phyloP scores from a whole-genome alignment of 805 yeast species.

The Naumovozyma dairenensis region DNA sequence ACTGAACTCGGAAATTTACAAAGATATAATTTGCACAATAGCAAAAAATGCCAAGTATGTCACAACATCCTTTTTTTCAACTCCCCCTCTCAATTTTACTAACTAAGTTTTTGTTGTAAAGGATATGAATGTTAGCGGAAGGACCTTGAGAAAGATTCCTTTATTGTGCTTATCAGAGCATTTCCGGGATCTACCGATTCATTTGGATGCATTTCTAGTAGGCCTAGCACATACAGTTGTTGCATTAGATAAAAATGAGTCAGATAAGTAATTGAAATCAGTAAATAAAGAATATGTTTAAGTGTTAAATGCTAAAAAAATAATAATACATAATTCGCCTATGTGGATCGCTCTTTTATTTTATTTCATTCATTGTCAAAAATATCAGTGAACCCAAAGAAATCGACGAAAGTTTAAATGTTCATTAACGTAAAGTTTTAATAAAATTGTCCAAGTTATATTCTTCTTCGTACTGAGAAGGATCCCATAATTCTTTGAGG shows the following conservation, averaged over 20 bases:
- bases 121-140: conserved; percentile 23
- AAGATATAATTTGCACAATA: conserved; percentile 8
- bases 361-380: no score
- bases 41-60: conserved; percentile 24
- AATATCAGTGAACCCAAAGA: no score
- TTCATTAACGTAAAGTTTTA: conserved; percentile 48
- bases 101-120: conserved; percentile 7
- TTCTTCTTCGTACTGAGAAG: conserved; percentile 91
- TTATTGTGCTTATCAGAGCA: conserved; percentile 23
- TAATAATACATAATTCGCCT: no score
- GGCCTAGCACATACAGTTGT: conserved; percentile 17
- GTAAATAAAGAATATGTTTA: no score
- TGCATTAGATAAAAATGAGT: no score
- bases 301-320: no score
- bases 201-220: conserved; percentile 15
- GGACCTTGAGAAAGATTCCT: conserved; percentile 23
- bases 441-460: conserved; percentile 89
- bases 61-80: not conserved
- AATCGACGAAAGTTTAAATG: no score
- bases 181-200: conserved; percentile 18
- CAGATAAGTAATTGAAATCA: no score
- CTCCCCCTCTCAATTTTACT: conserved; percentile 2
- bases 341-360: no score
- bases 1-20: conserved; percentile 5
- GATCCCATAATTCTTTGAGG: conserved; percentile 92